Conservation (phyloP, 2,329 filamentous ascomycete genomes). For the Coniochaeta sp. region DNA sequence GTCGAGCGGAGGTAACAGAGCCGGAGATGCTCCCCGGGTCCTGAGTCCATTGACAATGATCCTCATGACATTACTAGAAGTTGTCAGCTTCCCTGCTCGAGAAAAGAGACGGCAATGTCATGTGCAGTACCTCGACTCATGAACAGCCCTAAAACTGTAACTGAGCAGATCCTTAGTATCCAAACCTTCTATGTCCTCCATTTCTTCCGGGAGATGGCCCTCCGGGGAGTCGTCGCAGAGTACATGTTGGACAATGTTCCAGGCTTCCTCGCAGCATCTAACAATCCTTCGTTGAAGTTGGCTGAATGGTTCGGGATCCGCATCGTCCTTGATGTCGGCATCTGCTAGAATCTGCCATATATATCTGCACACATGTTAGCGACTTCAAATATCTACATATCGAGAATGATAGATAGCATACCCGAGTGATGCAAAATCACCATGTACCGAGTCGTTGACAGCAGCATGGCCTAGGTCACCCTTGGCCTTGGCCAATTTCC, state of each 20-base stretch:
- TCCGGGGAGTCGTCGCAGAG: constrained; percentile 94
- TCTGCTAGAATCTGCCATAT: constrained; percentile 44
- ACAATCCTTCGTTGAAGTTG: constrained; percentile 51
- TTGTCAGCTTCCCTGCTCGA: constrained; percentile 11
- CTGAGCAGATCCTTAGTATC: constrained; percentile 86
- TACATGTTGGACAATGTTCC: constrained; percentile 66
- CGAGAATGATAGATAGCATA: constrained; percentile 23
- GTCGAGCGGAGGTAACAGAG: constrained; percentile 39
- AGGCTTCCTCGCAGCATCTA: constrained; percentile 59
- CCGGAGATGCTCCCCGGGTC: constrained; percentile 34
- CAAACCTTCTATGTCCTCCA: constrained; percentile 63
- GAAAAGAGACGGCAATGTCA: neutral
- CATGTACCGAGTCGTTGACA: constrained; percentile 59
- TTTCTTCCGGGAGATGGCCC: constrained; percentile 70
- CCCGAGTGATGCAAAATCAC: constrained; percentile 60
- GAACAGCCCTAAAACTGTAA: constrained; percentile 91
- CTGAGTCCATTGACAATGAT: constrained; percentile 45
- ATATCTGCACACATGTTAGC: constrained; percentile 27
- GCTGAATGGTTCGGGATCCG: constrained; percentile 25
- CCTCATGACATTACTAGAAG: constrained; percentile 60
- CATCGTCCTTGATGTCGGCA: constrained; percentile 18
- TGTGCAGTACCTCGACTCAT: constrained; percentile 71
- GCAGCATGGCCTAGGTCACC: constrained; percentile 60
- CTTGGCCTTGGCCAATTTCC: constrained; percentile 56
- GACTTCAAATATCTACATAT: neutral